A percentile compares a stretch with the other conserved stretches of the same genome.
These are phyloP conservation scores for Albugo laibachii DNA, from an alignment of 352 stramenopile genomes.

Conservation along the genomic window DNA sequence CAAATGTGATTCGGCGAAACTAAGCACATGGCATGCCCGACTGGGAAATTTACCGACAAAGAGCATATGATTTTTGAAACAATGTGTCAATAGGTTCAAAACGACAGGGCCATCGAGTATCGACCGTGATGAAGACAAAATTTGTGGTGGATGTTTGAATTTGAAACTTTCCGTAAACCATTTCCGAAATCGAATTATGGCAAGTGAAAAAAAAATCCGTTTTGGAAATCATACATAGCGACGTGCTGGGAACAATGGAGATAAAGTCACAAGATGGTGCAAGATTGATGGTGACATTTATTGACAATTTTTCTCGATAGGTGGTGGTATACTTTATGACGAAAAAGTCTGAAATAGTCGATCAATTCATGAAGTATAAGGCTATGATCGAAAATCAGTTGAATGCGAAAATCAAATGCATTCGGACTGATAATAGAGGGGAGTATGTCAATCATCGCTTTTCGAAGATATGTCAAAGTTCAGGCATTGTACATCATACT, in stretches of 20 bases:
- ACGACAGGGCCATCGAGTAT: no score
- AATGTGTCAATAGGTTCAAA: no score
- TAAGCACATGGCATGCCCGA: no score
- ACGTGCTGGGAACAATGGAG: neutral
- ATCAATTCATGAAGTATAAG: constrained; percentile 6
- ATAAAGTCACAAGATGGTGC: neutral
- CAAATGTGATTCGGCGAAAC: no score
- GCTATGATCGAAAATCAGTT: constrained; percentile 8
- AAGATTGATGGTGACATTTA: constrained; percentile 6
- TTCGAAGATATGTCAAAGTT: neutral
- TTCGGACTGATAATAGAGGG: constrained; percentile 15
- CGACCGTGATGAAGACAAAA: neutral
- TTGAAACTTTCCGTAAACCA: neutral
- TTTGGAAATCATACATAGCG: neutral
- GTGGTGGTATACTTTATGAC: constrained; percentile 10
- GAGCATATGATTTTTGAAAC: no score
- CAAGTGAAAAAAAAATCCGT: neutral
- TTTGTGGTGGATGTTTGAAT: neutral
- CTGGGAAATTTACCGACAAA: no score
- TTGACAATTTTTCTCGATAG: constrained; percentile 9
- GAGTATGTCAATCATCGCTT: constrained; percentile 5
- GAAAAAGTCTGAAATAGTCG: constrained; percentile 7
- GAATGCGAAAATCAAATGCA: constrained; percentile 6
- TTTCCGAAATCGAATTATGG: neutral
- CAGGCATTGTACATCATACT: constrained; percentile 4